Evolutionary conservation across 208 protist species (phyloP).

Genomic region (Wallacemonas sp.): DNA sequence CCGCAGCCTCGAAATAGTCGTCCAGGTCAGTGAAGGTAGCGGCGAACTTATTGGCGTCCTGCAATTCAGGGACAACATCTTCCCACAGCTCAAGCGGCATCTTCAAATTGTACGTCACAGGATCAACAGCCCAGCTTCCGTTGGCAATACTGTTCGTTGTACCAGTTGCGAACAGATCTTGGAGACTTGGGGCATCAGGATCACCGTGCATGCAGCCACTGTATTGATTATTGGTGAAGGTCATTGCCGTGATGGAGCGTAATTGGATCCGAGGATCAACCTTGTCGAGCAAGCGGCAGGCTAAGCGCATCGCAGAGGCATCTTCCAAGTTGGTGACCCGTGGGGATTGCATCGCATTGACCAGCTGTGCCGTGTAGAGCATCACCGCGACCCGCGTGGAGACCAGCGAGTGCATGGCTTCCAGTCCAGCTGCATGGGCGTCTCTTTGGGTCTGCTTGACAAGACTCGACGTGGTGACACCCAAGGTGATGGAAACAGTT

Average conservation of each 20-base stretch:
- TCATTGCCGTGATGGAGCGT: not conserved
- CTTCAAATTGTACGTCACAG: not conserved
- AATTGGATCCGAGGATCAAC: not conserved
- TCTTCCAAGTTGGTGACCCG: conserved; percentile 9
- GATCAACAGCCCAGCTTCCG: conserved; percentile 12
- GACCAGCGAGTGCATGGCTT: not conserved
- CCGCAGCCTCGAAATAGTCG: not conserved
- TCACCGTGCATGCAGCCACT: conserved; percentile 5
- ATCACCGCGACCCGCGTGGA: not conserved
- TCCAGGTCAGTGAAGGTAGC: not conserved
- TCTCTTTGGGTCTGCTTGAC: not conserved
- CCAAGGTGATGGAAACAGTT: not conserved
- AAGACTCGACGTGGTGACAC: not conserved
- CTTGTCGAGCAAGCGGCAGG: conserved; percentile 4
- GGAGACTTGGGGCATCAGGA: not conserved
- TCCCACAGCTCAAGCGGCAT: conserved; percentile 3
- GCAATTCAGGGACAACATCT: not conserved
- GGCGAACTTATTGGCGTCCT: not conserved
- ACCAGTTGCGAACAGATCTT: conserved; percentile 3
- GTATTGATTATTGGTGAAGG: not conserved
- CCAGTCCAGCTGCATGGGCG: not conserved
- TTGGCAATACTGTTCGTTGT: not conserved
- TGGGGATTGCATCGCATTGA: not conserved
- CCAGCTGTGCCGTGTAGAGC: conserved; percentile 5
- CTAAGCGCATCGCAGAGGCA: not conserved